Percentiles rank a stretch among this genome's conserved stretches.
phyloP scores from a whole-genome alignment of 1,139 yeast species.

The Blastobotrys aristatus region DNA sequence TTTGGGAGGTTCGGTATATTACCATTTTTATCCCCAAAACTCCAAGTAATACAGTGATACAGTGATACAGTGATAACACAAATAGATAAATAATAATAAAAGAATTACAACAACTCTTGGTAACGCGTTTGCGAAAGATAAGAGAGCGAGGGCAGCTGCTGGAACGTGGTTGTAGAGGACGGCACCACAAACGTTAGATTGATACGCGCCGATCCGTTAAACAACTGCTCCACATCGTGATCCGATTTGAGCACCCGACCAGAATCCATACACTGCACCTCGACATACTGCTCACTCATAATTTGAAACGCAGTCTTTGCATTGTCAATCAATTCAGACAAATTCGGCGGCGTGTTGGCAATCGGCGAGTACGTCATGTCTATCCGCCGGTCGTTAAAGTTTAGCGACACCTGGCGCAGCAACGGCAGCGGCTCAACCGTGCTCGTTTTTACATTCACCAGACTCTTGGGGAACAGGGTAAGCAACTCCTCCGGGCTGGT shows the following conservation, averaged over 20 bases:
- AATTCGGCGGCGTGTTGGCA: constrained; percentile 60
- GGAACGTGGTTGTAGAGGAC: background rate
- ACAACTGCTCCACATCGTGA: constrained; percentile 33
- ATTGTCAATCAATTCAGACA: constrained; percentile 61
- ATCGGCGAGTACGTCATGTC: constrained; percentile 57
- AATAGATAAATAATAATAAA: background rate
- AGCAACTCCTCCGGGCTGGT: constrained; percentile 3
- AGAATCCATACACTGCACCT: constrained; percentile 28
- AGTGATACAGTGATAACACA: too few species aligned
- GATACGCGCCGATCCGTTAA: constrained; percentile 15
- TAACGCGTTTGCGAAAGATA: background rate
- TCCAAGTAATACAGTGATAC: too few species aligned
- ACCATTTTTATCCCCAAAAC: too few species aligned
- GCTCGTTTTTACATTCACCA: background rate
- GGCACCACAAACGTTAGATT: constrained; percentile 5
- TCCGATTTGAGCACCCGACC: constrained; percentile 26
- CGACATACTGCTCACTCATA: constrained; percentile 36
- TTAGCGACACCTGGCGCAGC: constrained; percentile 38
- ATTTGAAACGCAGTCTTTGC: constrained; percentile 63
- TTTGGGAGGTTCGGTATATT: too few species aligned
- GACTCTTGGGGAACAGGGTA: constrained; percentile 1
- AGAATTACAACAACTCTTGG: constrained; percentile 9
- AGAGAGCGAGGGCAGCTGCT: background rate
- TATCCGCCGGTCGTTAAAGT: constrained; percentile 41
- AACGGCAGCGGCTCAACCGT: background rate